These are phyloP conservation scores for Wickerhamiella sergipiensis DNA, from an alignment of 805 yeast species.

Conservation along the genomic window DNA sequence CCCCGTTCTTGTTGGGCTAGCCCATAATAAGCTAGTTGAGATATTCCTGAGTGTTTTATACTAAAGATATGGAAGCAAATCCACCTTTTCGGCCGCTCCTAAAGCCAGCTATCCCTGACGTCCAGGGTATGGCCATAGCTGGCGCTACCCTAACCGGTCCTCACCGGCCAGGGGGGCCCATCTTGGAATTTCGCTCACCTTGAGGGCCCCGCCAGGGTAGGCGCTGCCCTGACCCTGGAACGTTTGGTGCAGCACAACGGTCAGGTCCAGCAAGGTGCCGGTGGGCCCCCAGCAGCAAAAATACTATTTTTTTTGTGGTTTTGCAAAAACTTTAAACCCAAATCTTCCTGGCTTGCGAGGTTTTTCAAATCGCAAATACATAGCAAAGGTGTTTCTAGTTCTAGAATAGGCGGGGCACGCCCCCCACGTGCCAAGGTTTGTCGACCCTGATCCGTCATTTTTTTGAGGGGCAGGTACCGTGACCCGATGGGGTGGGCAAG, in stretches of 20 bases:
- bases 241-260: not conserved
- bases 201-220: not conserved
- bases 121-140: not conserved
- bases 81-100: no score
- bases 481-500: not conserved
- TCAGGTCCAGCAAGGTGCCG: not conserved
- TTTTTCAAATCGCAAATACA: not conserved
- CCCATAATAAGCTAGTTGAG: no score
- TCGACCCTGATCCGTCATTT: no score
- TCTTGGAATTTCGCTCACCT: not conserved
- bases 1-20: not conserved
- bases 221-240: not conserved
- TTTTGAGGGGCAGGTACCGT: not conserved
- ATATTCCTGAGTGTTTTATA: no score
- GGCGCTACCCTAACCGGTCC: not conserved
- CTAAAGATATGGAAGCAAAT: no score
- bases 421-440: no score
- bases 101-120: no score
- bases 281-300: no score
- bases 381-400: no score
- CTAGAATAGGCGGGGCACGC: no score
- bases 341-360: not conserved
- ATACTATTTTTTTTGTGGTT: not conserved
- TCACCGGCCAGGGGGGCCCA: not conserved
- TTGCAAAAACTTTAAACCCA: no score